Percentiles rank a stretch among this genome's conserved stretches.
These are phyloP conservation scores for Hypomontagnella submonticulosa DNA, from an alignment of 495 filamentous ascomycete genomes.

Conservation along the genomic window DNA sequence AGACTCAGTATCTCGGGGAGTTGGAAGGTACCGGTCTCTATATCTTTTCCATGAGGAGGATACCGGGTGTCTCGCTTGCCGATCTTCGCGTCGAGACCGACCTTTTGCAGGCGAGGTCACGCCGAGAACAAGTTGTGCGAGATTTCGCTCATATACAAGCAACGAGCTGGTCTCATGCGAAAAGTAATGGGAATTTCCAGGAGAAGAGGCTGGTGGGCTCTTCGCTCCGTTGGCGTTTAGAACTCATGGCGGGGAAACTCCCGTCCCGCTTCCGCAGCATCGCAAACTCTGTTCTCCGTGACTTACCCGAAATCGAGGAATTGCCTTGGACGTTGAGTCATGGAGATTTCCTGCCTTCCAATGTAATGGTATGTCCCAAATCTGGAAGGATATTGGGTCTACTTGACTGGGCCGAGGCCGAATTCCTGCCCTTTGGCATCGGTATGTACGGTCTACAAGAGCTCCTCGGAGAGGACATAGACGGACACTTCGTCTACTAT, in stretches of 20 bases:
- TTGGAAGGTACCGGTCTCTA: constrained; percentile 43
- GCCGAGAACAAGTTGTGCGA: constrained; percentile 52
- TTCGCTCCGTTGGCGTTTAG: constrained; percentile 52
- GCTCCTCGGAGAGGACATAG: constrained; percentile 57
- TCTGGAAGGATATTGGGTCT: constrained; percentile 58
- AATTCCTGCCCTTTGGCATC: constrained; percentile 66
- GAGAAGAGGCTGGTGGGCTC: constrained; percentile 50
- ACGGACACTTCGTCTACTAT: constrained; percentile 56
- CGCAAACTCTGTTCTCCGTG: constrained; percentile 46
- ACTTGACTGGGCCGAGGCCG: constrained; percentile 71
- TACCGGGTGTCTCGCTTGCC: constrained; percentile 54
- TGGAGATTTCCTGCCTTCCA: constrained; percentile 65
- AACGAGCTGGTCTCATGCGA: constrained; percentile 47
- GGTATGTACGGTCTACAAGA: constrained; percentile 67
- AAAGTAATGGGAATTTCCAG: constrained; percentile 29
- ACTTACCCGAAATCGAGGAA: constrained; percentile 52
- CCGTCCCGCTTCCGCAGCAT: constrained; percentile 50
- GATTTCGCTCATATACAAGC: constrained; percentile 58
- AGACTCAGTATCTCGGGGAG: constrained; percentile 45
- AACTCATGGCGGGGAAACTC: constrained; percentile 49
- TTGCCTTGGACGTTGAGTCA: constrained; percentile 66
- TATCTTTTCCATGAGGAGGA: constrained; percentile 55
- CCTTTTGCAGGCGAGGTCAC: constrained; percentile 5
- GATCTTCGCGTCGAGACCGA: constrained; percentile 42
- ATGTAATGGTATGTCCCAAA: constrained; percentile 60